Conservation (phyloP, 108 stramenopile genomes). For the Parietichytrium sp. region DNA sequence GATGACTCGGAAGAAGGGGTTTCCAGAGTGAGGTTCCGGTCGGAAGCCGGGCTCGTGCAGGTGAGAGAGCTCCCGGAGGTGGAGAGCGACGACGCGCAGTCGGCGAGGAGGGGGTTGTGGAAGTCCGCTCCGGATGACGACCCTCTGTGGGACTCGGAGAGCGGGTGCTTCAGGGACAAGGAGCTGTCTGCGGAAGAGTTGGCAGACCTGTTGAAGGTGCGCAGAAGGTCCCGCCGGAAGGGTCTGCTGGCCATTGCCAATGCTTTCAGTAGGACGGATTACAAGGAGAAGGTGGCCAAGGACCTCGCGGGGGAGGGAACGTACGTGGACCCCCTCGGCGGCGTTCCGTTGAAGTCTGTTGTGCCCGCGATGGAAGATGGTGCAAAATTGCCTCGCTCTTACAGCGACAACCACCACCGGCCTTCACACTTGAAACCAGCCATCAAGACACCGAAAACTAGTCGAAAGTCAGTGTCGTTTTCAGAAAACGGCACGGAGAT, state of each 20-base stretch:
- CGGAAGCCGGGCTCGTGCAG: not conserved
- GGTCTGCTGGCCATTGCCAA: not conserved
- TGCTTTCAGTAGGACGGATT: not conserved
- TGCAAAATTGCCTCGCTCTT: not conserved
- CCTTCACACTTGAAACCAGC: not conserved
- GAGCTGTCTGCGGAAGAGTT: conserved; percentile 13
- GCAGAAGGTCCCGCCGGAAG: not conserved
- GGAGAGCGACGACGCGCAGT: not conserved
- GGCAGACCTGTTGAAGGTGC: not conserved
- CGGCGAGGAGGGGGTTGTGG: conserved; percentile 2
- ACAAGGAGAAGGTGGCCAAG: not conserved
- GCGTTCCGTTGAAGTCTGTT: too few relatives aligned
- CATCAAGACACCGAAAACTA: not conserved
- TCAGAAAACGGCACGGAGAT: not conserved
- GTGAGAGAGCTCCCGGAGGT: not conserved
- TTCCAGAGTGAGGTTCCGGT: not conserved
- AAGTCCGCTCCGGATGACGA: conserved; percentile 22
- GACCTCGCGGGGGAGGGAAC: not conserved
- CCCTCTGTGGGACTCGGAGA: not conserved
- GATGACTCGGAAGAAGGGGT: not conserved
- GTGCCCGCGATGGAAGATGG: not conserved
- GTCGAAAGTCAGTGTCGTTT: not conserved
- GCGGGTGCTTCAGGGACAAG: not conserved
- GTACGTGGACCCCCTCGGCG: not conserved
- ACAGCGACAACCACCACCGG: too few relatives aligned